Conservation (phyloP, 805 yeast species). For the Myxozyma vanderwaltii region DNA sequence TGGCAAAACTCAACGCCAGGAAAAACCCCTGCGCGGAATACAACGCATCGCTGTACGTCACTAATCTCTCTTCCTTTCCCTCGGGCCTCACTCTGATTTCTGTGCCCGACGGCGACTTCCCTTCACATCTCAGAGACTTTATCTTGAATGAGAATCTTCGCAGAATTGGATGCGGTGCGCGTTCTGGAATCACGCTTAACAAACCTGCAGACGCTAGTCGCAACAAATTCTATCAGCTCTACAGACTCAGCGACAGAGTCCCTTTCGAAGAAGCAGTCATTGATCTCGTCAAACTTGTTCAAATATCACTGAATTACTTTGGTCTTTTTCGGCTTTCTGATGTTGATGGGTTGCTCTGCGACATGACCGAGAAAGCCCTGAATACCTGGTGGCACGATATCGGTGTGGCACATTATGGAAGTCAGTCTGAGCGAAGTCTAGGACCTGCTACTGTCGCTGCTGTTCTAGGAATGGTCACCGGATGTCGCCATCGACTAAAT, state of each 20-base stretch:
- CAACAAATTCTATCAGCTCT: slow-evolving; percentile 78
- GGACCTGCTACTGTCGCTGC: slow-evolving; percentile 76
- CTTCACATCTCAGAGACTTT: slow-evolving; percentile 45
- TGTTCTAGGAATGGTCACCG: slow-evolving; percentile 71
- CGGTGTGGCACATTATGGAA: slow-evolving; percentile 49
- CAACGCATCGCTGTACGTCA: slow-evolving; percentile 68
- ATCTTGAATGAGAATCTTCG: slow-evolving; percentile 75
- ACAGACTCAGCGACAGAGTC: slow-evolving; percentile 53
- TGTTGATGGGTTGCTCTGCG: slow-evolving; percentile 85
- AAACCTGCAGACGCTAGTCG: slow-evolving; percentile 74
- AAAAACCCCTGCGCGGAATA: slow-evolving; percentile 56
- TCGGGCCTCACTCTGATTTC: slow-evolving; percentile 71
- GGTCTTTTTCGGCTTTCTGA: slow-evolving; percentile 65
- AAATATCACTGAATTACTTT: slow-evolving; percentile 75
- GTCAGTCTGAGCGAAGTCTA: slow-evolving; percentile 53
- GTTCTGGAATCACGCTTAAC: slow-evolving; percentile 74
- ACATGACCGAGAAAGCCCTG: slow-evolving; percentile 71
- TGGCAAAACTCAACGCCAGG: slow-evolving; percentile 65
- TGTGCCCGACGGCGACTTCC: slow-evolving; percentile 60
- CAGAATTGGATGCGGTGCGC: slow-evolving; percentile 78
- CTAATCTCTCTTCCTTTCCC: slow-evolving; percentile 80
- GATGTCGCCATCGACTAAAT: slow-evolving; percentile 63
- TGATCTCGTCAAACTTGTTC: slow-evolving; percentile 74
- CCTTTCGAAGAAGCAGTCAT: slow-evolving; percentile 66
- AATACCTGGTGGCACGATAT: slow-evolving; percentile 78